These are phyloP conservation scores for Trichothecium sympodiale DNA, from an alignment of 2,329 filamentous ascomycete genomes.

Conservation along the genomic window DNA sequence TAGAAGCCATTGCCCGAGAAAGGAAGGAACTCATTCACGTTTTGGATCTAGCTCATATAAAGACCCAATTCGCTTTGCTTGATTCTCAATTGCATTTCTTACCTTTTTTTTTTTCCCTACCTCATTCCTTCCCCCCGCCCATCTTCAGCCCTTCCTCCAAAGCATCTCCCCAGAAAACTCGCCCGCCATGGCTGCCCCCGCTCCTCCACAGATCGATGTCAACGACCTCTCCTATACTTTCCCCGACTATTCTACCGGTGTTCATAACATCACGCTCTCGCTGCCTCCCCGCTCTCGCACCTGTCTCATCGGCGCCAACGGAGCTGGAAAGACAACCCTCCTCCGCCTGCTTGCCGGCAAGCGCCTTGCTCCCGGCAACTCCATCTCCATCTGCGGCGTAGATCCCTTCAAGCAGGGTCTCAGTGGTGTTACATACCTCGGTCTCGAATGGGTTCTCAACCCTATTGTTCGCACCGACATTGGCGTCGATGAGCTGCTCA, in stretches of 20 bases:
- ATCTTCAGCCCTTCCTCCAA: too few species aligned
- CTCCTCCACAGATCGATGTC: constrained; percentile 56
- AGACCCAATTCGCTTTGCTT: too few species aligned
- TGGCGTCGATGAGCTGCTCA: constrained; percentile 74
- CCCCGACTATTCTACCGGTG: constrained; percentile 70
- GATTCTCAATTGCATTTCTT: too few species aligned
- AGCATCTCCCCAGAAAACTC: too few species aligned
- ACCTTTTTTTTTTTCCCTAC: too few species aligned
- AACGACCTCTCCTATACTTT: constrained; percentile 78
- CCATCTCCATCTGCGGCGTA: constrained; percentile 67
- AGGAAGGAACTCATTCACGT: too few species aligned
- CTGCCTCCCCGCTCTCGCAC: constrained; percentile 79
- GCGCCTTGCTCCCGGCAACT: constrained; percentile 68
- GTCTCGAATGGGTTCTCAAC: constrained; percentile 96
- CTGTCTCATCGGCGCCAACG: constrained; percentile 89
- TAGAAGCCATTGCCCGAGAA: too few species aligned
- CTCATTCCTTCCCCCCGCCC: too few species aligned
- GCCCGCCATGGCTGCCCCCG: constrained; percentile 17
- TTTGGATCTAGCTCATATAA: too few species aligned
- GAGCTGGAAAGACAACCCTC: constrained; percentile 93
- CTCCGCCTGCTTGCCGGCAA: constrained; percentile 91
- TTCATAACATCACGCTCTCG: constrained; percentile 61
- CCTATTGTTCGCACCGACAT: constrained; percentile 94
- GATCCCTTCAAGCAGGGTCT: constrained; percentile 88
- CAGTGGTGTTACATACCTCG: constrained; percentile 93